phyloP scores from a whole-genome alignment of 805 yeast genomes.

The Suhomyces sp. region DNA sequence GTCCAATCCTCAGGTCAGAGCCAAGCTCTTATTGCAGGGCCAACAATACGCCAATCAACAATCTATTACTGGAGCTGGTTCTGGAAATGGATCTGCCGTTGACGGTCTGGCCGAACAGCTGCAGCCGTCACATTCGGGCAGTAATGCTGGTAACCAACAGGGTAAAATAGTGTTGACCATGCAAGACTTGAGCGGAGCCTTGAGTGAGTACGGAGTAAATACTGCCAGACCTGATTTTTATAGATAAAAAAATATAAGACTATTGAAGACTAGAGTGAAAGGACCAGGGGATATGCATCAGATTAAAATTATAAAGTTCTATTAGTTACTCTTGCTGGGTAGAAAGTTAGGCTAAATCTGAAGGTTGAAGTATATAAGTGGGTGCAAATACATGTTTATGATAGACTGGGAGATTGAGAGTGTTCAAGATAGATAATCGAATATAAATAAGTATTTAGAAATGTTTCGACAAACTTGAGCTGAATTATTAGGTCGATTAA shows the following conservation, averaged over 20 bases:
- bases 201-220: constrained; percentile 89
- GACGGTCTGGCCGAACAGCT: constrained; percentile 36
- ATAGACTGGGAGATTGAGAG: too few relatives aligned
- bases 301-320: too few relatives aligned
- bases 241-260: constrained; percentile 42
- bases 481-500: too few relatives aligned
- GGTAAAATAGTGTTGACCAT: constrained; percentile 86
- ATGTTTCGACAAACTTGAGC: too few relatives aligned
- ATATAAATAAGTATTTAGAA: too few relatives aligned
- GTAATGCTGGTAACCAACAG: constrained; percentile 52
- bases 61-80: constrained; percentile 20
- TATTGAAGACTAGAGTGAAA: too few relatives aligned
- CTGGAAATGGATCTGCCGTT: constrained; percentile 21
- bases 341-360: too few relatives aligned
- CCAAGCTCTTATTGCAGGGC: constrained; percentile 71
- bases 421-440: too few relatives aligned
- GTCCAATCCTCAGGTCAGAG: constrained; percentile 81
- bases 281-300: too few relatives aligned
- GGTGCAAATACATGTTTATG: too few relatives aligned
- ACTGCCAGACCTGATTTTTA: constrained; percentile 91
- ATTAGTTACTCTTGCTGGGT: too few relatives aligned
- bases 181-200: constrained; percentile 89
- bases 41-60: constrained; percentile 49
- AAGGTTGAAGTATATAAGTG: too few relatives aligned
- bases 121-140: constrained; percentile 29